These are phyloP conservation scores for Aspergillus aculeatinus DNA, from an alignment of 2,329 filamentous ascomycete species.

Conservation along the genomic window DNA sequence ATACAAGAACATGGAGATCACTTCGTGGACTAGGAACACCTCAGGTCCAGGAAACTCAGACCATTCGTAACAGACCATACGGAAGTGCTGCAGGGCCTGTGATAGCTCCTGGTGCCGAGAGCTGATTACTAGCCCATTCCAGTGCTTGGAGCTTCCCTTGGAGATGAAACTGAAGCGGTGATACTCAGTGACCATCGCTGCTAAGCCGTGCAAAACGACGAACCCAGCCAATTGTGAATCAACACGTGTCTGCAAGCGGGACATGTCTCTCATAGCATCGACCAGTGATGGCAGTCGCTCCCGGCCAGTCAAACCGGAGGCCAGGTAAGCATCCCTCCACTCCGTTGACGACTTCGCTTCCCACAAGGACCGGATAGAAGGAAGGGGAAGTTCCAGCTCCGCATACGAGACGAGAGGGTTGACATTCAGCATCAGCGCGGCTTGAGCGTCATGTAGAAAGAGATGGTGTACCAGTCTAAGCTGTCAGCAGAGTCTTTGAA, in stretches of 20 bases:
- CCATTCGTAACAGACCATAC: conserved; percentile 34
- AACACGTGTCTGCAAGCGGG: conserved; percentile 53
- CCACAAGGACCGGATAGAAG: conserved; percentile 64
- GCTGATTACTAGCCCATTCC: conserved; percentile 48
- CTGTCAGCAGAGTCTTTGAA: conserved; percentile 10
- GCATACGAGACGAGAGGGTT: conserved; percentile 67
- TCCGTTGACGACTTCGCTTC: conserved; percentile 60
- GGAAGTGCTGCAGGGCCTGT: conserved; percentile 55
- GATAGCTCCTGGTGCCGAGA: conserved; percentile 64
- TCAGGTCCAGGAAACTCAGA: conserved; percentile 21
- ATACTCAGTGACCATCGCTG: conserved; percentile 66
- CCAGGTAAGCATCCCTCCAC: conserved; percentile 64
- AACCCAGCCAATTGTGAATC: conserved; percentile 59
- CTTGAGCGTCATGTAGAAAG: conserved; percentile 65
- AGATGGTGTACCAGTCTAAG: conserved; percentile 59
- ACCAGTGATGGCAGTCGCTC: conserved; percentile 37
- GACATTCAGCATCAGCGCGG: conserved; percentile 65
- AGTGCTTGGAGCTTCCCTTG: conserved; percentile 39
- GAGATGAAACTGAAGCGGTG: conserved; percentile 53
- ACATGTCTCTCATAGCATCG: conserved; percentile 59
- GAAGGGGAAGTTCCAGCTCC: conserved; percentile 66
- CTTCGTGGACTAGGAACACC: conserved; percentile 34
- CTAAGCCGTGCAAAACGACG: conserved; percentile 65
- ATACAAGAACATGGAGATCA: conserved; percentile 38
- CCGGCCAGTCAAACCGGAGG: conserved; percentile 20